Conservation (phyloP, 257 asterid species). For the Plantago ovata region DNA sequence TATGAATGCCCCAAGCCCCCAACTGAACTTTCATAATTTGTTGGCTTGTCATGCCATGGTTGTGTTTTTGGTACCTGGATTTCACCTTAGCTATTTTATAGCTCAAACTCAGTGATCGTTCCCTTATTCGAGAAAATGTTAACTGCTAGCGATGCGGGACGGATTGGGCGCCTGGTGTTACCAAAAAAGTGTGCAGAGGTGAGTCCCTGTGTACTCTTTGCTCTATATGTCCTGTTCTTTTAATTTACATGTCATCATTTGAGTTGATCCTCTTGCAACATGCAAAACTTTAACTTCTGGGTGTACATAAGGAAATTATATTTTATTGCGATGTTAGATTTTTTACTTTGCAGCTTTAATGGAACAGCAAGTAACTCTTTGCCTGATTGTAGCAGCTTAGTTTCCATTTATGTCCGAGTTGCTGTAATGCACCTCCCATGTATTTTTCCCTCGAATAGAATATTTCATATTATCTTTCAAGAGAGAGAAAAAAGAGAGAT, state of each 20-base stretch:
- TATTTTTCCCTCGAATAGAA: no score
- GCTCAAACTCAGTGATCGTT: slow-evolving; percentile 65
- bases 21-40: slow-evolving; percentile 14
- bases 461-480: no score
- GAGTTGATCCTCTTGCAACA: slow-evolving; percentile 16
- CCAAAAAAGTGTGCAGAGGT: slow-evolving; percentile 99
- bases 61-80: slow-evolving; percentile 21
- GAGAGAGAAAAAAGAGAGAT: no score
- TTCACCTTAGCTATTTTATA: slow-evolving; percentile 54
- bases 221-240: slow-evolving; percentile 3
- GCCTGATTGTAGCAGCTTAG: no score
- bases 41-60: slow-evolving; percentile 16
- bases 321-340: background rate
- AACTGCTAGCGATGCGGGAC: slow-evolving; percentile 95
- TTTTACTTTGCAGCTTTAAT: no score
- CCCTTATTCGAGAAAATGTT: slow-evolving; percentile 93
- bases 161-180: slow-evolving; percentile 87
- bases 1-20: slow-evolving; percentile 17
- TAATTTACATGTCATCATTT: slow-evolving; percentile 2
- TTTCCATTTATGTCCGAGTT: no score
- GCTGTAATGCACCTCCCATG: no score
- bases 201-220: slow-evolving; percentile 27
- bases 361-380: no score
- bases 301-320: background rate
- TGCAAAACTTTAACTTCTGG: slow-evolving; percentile 5